Evolutionary conservation across 2,329 filamentous ascomycete genomes (phyloP).

Genomic region (Byssochlamys sp.): DNA sequence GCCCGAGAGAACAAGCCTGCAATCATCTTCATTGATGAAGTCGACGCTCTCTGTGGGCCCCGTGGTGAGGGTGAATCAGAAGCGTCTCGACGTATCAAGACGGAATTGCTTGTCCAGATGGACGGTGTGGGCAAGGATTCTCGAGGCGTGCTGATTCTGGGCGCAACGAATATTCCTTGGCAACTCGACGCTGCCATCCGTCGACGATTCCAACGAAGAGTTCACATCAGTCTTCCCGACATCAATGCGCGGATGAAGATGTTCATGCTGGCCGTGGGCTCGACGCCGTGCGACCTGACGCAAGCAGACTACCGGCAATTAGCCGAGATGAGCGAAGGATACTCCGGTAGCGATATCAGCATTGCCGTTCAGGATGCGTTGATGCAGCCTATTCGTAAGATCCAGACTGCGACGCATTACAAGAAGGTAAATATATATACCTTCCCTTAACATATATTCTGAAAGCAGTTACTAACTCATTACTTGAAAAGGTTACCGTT

Average conservation of each 20-base stretch:
- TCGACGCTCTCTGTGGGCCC: conserved; percentile 90
- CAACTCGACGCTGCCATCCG: conserved; percentile 93
- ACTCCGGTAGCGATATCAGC: conserved; percentile 89
- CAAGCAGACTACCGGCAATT: conserved; percentile 69
- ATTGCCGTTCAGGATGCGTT: conserved; percentile 93
- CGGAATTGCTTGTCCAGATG: conserved; percentile 96
- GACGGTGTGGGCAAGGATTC: conserved; percentile 95
- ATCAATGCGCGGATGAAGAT: conserved; percentile 76
- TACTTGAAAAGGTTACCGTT: conserved; percentile 51
- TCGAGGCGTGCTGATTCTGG: conserved; percentile 84
- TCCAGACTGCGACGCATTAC: conserved; percentile 95
- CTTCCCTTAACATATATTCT: not conserved
- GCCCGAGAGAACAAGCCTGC: conserved; percentile 95
- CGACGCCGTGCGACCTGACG: conserved; percentile 76
- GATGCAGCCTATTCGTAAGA: conserved; percentile 95
- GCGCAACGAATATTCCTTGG: conserved; percentile 97
- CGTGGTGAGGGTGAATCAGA: conserved; percentile 92
- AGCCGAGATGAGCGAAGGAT: conserved; percentile 77
- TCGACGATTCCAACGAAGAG: conserved; percentile 86
- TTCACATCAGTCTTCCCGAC: conserved; percentile 91
- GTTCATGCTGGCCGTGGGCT: conserved; percentile 92
- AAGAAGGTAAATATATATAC: conserved; percentile 57
- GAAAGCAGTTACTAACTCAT: not conserved
- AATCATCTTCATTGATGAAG: conserved; percentile 97
- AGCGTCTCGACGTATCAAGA: conserved; percentile 94